phyloP scores from a whole-genome alignment of 2,329 filamentous ascomycete species.

The Fusarium nygamai region DNA sequence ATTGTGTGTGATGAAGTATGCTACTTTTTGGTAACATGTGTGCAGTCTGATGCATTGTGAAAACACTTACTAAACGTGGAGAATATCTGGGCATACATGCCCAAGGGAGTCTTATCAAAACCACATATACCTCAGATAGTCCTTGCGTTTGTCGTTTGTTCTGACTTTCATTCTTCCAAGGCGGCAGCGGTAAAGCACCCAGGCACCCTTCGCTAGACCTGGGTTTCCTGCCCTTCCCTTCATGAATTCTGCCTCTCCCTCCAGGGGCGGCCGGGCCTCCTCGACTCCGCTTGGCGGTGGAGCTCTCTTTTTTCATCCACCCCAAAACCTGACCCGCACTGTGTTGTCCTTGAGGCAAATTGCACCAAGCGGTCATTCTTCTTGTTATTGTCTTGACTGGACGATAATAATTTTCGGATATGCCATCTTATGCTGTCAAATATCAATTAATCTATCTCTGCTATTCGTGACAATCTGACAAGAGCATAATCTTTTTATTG shows the following conservation, averaged over 20 bases:
- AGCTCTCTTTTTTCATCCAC: background rate
- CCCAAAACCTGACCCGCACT: slow-evolving; percentile 24
- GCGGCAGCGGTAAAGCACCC: background rate
- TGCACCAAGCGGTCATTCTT: slow-evolving; percentile 20
- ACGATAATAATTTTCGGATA: slow-evolving; percentile 13
- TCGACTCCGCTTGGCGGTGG: slow-evolving; percentile 23
- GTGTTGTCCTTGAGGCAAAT: slow-evolving; percentile 33
- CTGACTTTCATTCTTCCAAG: background rate
- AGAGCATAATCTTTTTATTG: background rate
- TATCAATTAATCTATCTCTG: slow-evolving; percentile 21
- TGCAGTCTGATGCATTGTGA: background rate
- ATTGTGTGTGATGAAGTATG: slow-evolving; percentile 2
- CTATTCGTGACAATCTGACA: slow-evolving; percentile 12
- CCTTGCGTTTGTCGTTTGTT: background rate
- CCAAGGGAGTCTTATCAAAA: background rate
- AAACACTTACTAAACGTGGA: background rate
- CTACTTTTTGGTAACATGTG: background rate
- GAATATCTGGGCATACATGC: background rate
- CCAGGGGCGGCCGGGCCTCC: slow-evolving; percentile 25
- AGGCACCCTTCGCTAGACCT: background rate
- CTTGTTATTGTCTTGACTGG: slow-evolving; percentile 18
- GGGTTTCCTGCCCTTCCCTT: slow-evolving; percentile 8
- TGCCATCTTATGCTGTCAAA: slow-evolving; percentile 19
- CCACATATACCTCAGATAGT: background rate
- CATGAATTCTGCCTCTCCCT: slow-evolving; percentile 13